These are phyloP conservation scores for Aristolochia californica DNA, from an alignment of 164 flowering plant species.

Conservation along the genomic window DNA sequence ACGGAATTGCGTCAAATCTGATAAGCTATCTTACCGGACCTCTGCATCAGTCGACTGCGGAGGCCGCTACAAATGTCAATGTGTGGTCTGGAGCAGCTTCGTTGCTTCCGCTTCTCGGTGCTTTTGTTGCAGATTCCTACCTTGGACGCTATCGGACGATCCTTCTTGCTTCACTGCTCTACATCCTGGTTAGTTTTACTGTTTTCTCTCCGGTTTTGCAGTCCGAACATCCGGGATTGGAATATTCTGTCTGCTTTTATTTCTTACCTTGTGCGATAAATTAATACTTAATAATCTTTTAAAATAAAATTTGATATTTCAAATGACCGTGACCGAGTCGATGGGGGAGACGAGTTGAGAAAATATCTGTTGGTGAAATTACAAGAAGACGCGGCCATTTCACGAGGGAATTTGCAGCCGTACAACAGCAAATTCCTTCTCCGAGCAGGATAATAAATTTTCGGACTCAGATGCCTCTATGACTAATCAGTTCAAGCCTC, in stretches of 20 bases:
- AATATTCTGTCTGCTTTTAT: too few relatives aligned
- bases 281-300: too few relatives aligned
- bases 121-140: conserved; percentile 13
- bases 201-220: background rate
- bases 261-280: too few relatives aligned
- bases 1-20: conserved; percentile 39
- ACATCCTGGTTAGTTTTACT: conserved; percentile 6
- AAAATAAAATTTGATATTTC: too few relatives aligned
- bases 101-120: conserved; percentile 24
- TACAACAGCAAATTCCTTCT: background rate
- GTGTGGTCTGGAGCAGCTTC: conserved; percentile 25
- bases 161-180: conserved; percentile 9
- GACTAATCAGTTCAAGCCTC: background rate
- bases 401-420: too few relatives aligned
- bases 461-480: background rate
- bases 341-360: too few relatives aligned
- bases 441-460: too few relatives aligned
- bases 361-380: too few relatives aligned
- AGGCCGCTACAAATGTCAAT: conserved; percentile 26
- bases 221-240: too few relatives aligned
- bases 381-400: too few relatives aligned
- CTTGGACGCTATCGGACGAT: conserved; percentile 13
- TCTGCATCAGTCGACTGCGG: conserved; percentile 26
- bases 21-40: conserved; percentile 44
- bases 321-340: too few relatives aligned